These are phyloP conservation scores for Huntiella abstrusa DNA, from an alignment of 2,329 filamentous ascomycete species.

Conservation along the genomic window DNA sequence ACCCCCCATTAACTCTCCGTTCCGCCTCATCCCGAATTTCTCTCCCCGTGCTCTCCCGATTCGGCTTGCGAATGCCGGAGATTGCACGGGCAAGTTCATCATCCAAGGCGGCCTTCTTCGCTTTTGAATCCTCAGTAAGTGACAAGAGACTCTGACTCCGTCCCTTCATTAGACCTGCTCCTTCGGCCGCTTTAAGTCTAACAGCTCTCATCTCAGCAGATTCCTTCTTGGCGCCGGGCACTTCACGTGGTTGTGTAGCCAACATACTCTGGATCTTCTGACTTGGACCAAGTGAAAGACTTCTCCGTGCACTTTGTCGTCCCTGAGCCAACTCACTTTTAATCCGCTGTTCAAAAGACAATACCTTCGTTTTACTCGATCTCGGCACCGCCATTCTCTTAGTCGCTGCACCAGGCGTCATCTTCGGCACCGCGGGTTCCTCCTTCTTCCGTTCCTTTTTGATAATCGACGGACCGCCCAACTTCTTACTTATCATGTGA, in stretches of 20 bases:
- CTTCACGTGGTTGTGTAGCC: slow-evolving; percentile 43
- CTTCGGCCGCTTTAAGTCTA: slow-evolving; percentile 20
- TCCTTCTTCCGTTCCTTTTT: slow-evolving; percentile 15
- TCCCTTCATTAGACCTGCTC: slow-evolving; percentile 21
- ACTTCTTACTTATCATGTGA: slow-evolving; percentile 51
- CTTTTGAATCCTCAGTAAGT: slow-evolving; percentile 32
- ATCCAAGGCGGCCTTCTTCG: slow-evolving; percentile 48
- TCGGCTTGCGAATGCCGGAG: slow-evolving; percentile 53
- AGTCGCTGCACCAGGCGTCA: slow-evolving; percentile 32
- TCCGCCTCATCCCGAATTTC: slow-evolving; percentile 49
- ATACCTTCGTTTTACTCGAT: slow-evolving; percentile 42
- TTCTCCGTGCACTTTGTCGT: slow-evolving; percentile 21
- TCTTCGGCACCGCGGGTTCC: slow-evolving; percentile 26
- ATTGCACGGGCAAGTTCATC: slow-evolving; percentile 59
- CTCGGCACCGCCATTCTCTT: slow-evolving; percentile 36
- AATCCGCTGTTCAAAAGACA: slow-evolving; percentile 17
- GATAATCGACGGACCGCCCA: slow-evolving; percentile 47
- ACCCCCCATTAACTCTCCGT: slow-evolving; percentile 30
- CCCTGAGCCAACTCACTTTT: slow-evolving; percentile 7
- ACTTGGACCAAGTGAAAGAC: slow-evolving; percentile 36
- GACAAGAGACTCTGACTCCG: slow-evolving; percentile 29
- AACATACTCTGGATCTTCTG: slow-evolving; percentile 45
- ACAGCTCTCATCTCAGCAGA: slow-evolving; percentile 40
- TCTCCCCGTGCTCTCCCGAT: slow-evolving; percentile 49
- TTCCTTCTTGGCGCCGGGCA: slow-evolving; percentile 49